phyloP scores from a whole-genome alignment of 345 rosid species.

The Raphanus raphanistrum region DNA sequence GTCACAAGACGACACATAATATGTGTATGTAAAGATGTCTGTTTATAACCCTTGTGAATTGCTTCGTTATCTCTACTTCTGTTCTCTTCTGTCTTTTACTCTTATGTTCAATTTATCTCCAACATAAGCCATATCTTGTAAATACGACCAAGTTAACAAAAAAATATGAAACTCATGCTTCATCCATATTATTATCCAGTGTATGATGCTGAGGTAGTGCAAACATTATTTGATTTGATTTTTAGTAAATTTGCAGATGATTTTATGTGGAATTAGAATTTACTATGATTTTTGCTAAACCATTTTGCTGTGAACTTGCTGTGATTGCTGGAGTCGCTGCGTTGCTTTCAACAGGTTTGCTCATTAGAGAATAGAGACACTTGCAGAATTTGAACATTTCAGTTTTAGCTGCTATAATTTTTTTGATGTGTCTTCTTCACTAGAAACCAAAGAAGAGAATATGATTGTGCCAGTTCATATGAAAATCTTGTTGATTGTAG shows the following conservation, averaged over 20 bases:
- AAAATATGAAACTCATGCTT: too few relatives aligned
- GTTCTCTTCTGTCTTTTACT: background rate
- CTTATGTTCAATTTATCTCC: background rate
- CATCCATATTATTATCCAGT: too few relatives aligned
- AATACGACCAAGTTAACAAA: background rate
- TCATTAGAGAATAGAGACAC: background rate
- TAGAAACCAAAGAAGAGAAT: background rate
- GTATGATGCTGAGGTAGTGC: too few relatives aligned
- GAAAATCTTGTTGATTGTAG: constrained; percentile 10
- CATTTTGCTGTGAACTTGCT: constrained; percentile 61
- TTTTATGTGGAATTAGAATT: too few relatives aligned
- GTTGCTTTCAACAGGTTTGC: constrained; percentile 83
- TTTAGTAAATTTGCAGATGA: too few relatives aligned
- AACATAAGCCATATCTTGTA: background rate
- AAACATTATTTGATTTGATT: too few relatives aligned
- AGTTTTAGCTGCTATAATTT: background rate
- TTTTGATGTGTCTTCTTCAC: background rate
- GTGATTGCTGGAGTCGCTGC: constrained; percentile 96
- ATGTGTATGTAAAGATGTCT: constrained; percentile 18
- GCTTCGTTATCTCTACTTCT: background rate
- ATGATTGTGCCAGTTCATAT: background rate
- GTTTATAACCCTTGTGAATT: background rate
- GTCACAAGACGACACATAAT: background rate
- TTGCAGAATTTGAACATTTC: background rate
- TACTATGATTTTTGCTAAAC: too few relatives aligned